Evolutionary conservation across 1,139 yeast species (phyloP).

Genomic region (Debaryomyces udenii): DNA sequence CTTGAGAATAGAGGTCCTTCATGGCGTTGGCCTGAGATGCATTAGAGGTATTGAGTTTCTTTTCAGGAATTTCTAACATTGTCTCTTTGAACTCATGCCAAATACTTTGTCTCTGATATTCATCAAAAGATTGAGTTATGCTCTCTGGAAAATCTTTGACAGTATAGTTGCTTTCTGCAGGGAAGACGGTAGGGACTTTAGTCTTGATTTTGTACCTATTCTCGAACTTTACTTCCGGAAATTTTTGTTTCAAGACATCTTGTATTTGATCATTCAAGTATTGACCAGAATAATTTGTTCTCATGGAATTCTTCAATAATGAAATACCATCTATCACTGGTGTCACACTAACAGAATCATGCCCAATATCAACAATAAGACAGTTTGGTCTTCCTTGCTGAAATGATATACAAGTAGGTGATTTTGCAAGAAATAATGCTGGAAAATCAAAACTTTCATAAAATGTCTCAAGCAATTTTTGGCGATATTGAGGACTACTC

Average conservation of each 20-base stretch:
- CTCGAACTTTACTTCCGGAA: constrained; percentile 18
- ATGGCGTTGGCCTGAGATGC: constrained; percentile 20
- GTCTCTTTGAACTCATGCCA: constrained; percentile 71
- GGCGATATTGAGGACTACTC: constrained; percentile 72
- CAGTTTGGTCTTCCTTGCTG: constrained; percentile 95
- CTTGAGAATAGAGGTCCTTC: constrained; percentile 35
- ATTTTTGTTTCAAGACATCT: constrained; percentile 28
- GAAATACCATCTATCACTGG: constrained; percentile 96
- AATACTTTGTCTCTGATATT: constrained; percentile 34
- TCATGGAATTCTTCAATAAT: constrained; percentile 67
- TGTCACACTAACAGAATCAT: constrained; percentile 78
- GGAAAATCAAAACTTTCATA: constrained; percentile 78
- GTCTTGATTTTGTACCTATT: constrained; percentile 35
- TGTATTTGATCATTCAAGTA: constrained; percentile 53
- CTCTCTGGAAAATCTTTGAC: constrained; percentile 31
- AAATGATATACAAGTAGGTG: constrained; percentile 89
- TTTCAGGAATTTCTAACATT: constrained; percentile 57
- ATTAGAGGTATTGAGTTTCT: constrained; percentile 28
- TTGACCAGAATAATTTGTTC: constrained; percentile 68
- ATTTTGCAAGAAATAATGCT: constrained; percentile 82
- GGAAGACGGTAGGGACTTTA: constrained; percentile 37
- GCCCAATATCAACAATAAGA: constrained; percentile 90
- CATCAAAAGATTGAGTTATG: constrained; percentile 44
- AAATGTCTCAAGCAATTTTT: constrained; percentile 71
- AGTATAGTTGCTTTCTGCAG: constrained; percentile 35